Conservation (phyloP, 768 basidiomycete species). For the Pleurotus salmoneostramineus region DNA sequence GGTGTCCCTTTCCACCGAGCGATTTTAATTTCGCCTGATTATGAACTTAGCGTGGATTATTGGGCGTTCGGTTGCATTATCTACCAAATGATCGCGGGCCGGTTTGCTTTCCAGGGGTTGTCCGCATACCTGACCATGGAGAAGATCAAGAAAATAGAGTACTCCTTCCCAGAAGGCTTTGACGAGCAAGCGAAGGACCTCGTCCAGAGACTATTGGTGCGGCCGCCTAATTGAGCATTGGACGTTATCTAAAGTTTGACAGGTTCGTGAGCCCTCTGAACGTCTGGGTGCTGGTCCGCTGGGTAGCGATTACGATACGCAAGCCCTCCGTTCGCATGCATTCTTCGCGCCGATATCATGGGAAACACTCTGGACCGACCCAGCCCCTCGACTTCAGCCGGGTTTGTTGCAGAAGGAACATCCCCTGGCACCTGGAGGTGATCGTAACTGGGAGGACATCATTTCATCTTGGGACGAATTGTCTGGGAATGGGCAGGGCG, state of each 20-base stretch:
- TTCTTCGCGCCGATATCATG: constrained; percentile 51
- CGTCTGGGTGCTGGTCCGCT: constrained; percentile 47
- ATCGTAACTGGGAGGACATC: constrained; percentile 48
- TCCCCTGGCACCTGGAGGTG: constrained; percentile 22
- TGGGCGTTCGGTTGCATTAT: constrained; percentile 96
- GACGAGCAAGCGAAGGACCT: constrained; percentile 80
- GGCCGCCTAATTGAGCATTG: constrained; percentile 10
- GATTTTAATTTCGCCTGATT: constrained; percentile 6
- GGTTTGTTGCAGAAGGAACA: constrained; percentile 49
- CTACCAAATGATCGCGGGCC: constrained; percentile 89
- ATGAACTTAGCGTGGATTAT: constrained; percentile 70
- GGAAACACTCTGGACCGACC: constrained; percentile 51
- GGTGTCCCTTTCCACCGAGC: constrained; percentile 2
- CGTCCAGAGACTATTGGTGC: constrained; percentile 71
- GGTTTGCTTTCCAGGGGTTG: constrained; percentile 86
- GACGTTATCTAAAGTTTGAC: constrained; percentile 14
- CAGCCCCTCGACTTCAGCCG: constrained; percentile 47
- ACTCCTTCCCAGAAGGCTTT: constrained; percentile 83
- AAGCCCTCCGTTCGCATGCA: constrained; percentile 44
- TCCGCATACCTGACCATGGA: constrained; percentile 96
- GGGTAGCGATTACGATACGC: constrained; percentile 31
- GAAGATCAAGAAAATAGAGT: constrained; percentile 87
- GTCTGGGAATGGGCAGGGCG: constrained; percentile 22
- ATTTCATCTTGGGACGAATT: constrained; percentile 52
- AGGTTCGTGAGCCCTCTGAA: constrained; percentile 25